These are phyloP conservation scores for Colletotrichum sp. DNA, from an alignment of 2,329 filamentous ascomycete species.

Conservation along the genomic window DNA sequence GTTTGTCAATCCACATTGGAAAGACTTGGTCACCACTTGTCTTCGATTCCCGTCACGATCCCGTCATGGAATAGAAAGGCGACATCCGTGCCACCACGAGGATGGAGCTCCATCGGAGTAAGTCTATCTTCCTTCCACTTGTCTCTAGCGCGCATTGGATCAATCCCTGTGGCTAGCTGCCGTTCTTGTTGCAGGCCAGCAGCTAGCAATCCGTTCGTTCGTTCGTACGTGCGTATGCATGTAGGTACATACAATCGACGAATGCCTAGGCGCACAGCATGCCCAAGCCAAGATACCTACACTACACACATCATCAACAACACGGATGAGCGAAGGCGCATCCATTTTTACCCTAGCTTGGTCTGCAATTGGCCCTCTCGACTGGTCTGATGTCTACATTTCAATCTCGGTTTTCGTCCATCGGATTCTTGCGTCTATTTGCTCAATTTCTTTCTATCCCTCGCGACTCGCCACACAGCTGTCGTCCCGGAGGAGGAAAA, in stretches of 20 bases:
- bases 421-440: conserved; percentile 6
- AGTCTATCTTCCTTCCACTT: background rate
- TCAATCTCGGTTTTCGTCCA: background rate
- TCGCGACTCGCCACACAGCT: background rate
- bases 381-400: background rate
- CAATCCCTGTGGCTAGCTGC: background rate
- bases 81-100: background rate
- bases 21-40: background rate
- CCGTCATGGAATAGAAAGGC: background rate
- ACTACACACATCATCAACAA: background rate
- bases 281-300: background rate
- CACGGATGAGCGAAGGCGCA: background rate
- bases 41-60: background rate
- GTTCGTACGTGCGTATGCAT: background rate
- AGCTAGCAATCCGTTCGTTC: background rate
- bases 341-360: background rate
- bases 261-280: background rate
- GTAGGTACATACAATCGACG: background rate
- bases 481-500: background rate
- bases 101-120: background rate
- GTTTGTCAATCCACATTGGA: background rate
- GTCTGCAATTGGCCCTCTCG: background rate
- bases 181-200: background rate
- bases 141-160: background rate
- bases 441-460: background rate